A percentile compares a stretch with the other conserved stretches of the same genome.
Evolutionary conservation across 768 basidiomycete species (phyloP).

Genomic region (Agaricus blazei): DNA sequence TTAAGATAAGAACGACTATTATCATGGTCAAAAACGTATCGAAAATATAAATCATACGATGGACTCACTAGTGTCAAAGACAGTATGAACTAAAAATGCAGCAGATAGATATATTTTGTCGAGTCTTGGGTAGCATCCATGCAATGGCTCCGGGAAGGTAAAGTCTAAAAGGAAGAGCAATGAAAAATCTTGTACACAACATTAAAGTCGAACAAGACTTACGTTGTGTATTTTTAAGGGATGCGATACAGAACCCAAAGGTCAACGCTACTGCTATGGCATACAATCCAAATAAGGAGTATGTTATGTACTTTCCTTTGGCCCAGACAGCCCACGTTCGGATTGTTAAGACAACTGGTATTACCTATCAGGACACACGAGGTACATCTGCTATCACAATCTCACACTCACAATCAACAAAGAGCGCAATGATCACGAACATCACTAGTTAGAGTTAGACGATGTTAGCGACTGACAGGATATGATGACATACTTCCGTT

Average conservation of each 20-base stretch:
- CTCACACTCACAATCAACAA: neutral
- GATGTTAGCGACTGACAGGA: no score
- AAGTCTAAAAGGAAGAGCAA: no score
- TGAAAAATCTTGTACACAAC: no score
- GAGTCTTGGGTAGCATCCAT: no score
- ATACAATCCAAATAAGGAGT: neutral
- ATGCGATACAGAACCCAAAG: neutral
- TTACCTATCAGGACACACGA: neutral
- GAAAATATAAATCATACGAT: neutral
- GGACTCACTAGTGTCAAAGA: neutral
- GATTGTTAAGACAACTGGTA: neutral
- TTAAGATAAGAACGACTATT: neutral
- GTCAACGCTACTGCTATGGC: no score
- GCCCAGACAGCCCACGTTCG: slow-evolving; percentile 2
- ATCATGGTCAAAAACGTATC: neutral
- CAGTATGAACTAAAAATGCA: neutral
- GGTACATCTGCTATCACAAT: no score
- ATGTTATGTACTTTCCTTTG: neutral
- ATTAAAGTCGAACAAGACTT: neutral
- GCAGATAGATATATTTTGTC: neutral
- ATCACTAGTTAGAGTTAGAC: no score
- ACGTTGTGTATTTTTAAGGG: neutral
- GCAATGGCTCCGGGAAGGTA: no score
- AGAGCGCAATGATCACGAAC: no score
- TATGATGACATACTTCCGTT: no score